Base-by-base conservation (phyloP, 371 early-diverging fungal genomes). In the Mortierella sp. region DNA sequence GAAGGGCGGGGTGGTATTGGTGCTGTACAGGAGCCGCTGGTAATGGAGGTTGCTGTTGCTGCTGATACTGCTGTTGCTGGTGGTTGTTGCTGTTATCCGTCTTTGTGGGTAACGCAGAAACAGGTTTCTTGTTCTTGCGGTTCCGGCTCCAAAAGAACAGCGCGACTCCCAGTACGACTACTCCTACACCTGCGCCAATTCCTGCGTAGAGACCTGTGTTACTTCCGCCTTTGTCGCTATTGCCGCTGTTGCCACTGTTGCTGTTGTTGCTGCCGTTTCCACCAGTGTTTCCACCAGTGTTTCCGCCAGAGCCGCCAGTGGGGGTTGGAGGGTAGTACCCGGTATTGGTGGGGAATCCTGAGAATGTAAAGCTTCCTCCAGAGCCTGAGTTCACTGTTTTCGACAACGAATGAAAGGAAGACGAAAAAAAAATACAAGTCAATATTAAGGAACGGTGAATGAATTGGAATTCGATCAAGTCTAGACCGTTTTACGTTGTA, bases 181-280 rank as follows among this genome's bases (percentile, higher is more conserved):
- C 83, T 0, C 50, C 86, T 13, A 79, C 77, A 34, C 74, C 86
- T 28, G 55, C 76, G 37, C 77, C 86, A 57, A 86, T 86, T 46
- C 86, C 86, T 50, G 72, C 72, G 43, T 81, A 81, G 53, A 86
- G 50, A n/a, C 74, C 86, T 5, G 72, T 71, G 21, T 86, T 78
- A 76, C 59, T 76, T 13, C 72, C n/a, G n/a, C n/a, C 73, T 43
- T 57, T 48, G 43, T 72, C 73, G 8, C 31, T 16, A 21, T 44
- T 46, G 24, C 53, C 44, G 44, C 43, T 40, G 72, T 28, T 28
- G 40, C 31, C 43, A 40, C 6, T 70, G 34, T 34, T 40, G 40
- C 69, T 64, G 26, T 40, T 70, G 34, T 34, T 40, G 40, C 69
- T 64, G 26, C 67, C n/a, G 51, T 48, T 40, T 5, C 43, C 50